These are phyloP conservation scores for Leptographium lundbergii DNA, from an alignment of 2,329 filamentous ascomycete genomes.

Conservation along the genomic window DNA sequence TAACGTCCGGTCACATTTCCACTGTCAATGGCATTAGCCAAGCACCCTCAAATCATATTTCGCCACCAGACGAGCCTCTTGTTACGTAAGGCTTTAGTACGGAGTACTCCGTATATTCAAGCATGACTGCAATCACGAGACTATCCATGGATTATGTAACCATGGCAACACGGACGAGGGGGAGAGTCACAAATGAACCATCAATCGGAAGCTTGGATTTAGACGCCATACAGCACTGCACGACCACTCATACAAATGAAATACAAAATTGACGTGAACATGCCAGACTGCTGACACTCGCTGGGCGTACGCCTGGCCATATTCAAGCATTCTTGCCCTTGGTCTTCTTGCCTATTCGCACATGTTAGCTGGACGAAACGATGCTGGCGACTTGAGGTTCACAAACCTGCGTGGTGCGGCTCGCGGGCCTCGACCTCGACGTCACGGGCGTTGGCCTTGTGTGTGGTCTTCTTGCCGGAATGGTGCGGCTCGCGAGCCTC, in stretches of 20 bases:
- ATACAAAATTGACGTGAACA: not conserved
- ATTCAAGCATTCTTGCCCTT: conserved; percentile 5
- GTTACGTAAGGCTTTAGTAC: no score
- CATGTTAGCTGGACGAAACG: not conserved
- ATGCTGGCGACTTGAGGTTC: conserved; percentile 6
- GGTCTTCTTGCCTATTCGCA: conserved; percentile 2
- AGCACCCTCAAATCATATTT: no score
- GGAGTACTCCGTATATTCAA: no score
- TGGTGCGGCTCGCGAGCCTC: conserved; percentile 12
- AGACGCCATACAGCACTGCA: not conserved
- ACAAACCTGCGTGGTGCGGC: conserved; percentile 10
- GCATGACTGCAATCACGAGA: no score
- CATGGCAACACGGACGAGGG: no score
- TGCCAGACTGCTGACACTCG: not conserved
- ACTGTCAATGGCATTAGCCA: no score
- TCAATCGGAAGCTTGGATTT: not conserved
- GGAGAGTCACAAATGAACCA: not conserved
- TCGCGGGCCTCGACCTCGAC: conserved; percentile 8
- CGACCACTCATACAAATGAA: not conserved
- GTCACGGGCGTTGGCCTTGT: not conserved
- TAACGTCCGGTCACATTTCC: no score
- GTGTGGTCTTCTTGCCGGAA: conserved; percentile 12
- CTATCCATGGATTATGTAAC: no score
- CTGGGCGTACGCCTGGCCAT: not conserved
- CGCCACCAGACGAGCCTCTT: no score